These are phyloP conservation scores for Gleditsia sinensis DNA, from an alignment of 306 rosid genomes.

Conservation along the genomic window DNA sequence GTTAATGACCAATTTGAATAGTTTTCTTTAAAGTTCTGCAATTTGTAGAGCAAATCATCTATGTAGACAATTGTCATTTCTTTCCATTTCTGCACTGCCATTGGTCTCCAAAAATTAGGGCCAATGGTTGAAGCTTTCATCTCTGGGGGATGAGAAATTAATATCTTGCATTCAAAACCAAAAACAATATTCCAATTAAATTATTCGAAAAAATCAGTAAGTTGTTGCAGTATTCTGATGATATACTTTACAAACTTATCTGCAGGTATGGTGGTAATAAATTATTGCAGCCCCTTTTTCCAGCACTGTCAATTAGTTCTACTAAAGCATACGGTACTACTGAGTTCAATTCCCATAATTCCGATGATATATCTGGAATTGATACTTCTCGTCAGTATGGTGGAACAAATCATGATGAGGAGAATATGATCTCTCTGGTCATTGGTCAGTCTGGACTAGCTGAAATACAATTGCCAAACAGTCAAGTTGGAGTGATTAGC, in stretches of 20 bases:
- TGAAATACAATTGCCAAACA: conserved; percentile 31
- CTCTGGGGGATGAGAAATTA: background rate
- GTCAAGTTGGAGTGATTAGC: conserved; percentile 67
- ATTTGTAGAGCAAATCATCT: conserved; percentile 12
- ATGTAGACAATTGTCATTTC: background rate
- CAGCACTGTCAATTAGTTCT: conserved; percentile 22
- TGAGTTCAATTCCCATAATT: conserved; percentile 39
- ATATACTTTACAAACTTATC: conserved; percentile 8
- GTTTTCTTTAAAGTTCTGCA: background rate
- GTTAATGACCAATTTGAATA: background rate
- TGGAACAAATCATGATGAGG: conserved; percentile 33
- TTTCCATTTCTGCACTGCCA: background rate
- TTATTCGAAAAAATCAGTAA: background rate
- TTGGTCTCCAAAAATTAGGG: background rate
- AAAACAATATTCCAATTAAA: background rate
- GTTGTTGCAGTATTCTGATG: conserved; percentile 2
- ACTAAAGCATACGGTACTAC: conserved; percentile 31
- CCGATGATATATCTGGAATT: conserved; percentile 34
- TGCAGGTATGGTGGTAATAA: conserved; percentile 64
- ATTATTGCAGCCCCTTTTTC: conserved; percentile 40
- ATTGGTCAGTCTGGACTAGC: conserved; percentile 41
- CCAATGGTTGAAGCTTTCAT: background rate
- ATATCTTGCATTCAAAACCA: background rate
- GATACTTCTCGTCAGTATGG: conserved; percentile 31
- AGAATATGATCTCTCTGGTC: conserved; percentile 26